Base-by-base conservation (phyloP, 2,329 filamentous ascomycete genomes). In the Plenodomus lindquistii region DNA sequence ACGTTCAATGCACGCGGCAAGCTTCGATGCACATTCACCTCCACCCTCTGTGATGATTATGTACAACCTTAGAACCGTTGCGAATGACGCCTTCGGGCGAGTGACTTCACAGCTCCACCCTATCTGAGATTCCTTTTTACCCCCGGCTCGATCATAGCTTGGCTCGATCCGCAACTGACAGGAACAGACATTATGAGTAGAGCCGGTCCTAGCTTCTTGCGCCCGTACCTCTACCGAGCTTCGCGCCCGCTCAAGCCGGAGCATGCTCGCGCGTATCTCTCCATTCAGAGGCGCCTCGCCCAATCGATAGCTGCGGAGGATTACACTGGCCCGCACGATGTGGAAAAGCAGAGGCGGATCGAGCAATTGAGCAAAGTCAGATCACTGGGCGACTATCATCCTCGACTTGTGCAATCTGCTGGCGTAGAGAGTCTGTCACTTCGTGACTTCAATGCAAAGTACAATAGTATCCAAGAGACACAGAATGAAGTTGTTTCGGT, bases 61-160 rank as follows among this genome's bases (percentile, higher is more conserved):
- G 57, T 58, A 59, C 57, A 57, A 65, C 56, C 55, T 56, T 69
- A 85, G 83, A 86, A 86, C 84, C 84, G 84, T 84, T 86, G 84
- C 83, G 82, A 81, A 81, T 84, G 82, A 85, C 77, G 75, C 75
- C 76, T 64, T 66, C 72, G 70, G 73, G 73, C 74, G 74, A 72
- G 76, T 83, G 79, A 80, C 78, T 77, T 75, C 70, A 69, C 27
- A 31, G 27, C 43, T 45, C 48, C 71, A 68, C 68, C 61, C 63
- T 57, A 61, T 60, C 72, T 75, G 72, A 75, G 60, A 40, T 27
- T 13, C 20, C 10, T 35, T 18, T 3, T 44, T 16, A 10, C 29
- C 11, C 37, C 15, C 13, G 2, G 19, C 38, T 37, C 40, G 37
- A 31, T 16, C 17, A 13, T 37, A 11, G 40, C 16, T 19, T 36